Conservation (phyloP, 1,284 basidiomycete species). For the Erythrobasidium hasegawianum region DNA sequence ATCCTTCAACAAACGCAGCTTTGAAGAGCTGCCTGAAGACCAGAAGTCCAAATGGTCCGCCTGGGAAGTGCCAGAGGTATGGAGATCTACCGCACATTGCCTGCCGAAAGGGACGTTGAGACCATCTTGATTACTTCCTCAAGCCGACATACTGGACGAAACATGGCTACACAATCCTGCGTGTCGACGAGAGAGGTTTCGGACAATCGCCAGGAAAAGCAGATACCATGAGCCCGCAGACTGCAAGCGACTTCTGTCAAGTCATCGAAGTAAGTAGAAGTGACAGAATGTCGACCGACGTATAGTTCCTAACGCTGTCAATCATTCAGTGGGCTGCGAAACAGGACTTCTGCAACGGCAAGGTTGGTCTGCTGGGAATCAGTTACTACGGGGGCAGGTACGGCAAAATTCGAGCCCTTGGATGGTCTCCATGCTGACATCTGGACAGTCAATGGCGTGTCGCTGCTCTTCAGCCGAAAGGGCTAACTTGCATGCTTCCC, state of each 20-base stretch:
- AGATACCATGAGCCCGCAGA: constrained; percentile 47
- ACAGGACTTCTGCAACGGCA: constrained; percentile 48
- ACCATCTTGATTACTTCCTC: not conserved
- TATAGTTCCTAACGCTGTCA: too few species aligned
- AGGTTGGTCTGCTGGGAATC: constrained; percentile 48
- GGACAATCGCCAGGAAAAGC: constrained; percentile 46
- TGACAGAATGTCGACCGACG: too few species aligned
- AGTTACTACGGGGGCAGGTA: too few species aligned
- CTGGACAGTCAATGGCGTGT: constrained; percentile 48
- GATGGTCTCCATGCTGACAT: too few species aligned
- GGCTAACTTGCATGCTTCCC: constrained; percentile 47
- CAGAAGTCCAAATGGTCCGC: constrained; percentile 46
- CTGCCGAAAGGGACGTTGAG: too few species aligned
- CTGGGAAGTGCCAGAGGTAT: constrained; percentile 47
- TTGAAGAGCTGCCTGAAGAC: constrained; percentile 45
- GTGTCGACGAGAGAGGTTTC: constrained; percentile 48
- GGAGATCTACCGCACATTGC: too few species aligned
- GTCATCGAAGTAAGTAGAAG: too few species aligned
- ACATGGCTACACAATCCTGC: constrained; percentile 48
- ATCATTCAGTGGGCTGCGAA: constrained; percentile 49
- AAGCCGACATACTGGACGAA: constrained; percentile 46
- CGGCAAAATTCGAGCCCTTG: too few species aligned
- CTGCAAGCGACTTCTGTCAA: constrained; percentile 46
- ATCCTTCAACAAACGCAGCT: constrained; percentile 45
- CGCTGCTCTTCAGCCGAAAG: constrained; percentile 48